Conservation (phyloP, 2,329 filamentous ascomycete genomes). For the Huntiella moniliformis region DNA sequence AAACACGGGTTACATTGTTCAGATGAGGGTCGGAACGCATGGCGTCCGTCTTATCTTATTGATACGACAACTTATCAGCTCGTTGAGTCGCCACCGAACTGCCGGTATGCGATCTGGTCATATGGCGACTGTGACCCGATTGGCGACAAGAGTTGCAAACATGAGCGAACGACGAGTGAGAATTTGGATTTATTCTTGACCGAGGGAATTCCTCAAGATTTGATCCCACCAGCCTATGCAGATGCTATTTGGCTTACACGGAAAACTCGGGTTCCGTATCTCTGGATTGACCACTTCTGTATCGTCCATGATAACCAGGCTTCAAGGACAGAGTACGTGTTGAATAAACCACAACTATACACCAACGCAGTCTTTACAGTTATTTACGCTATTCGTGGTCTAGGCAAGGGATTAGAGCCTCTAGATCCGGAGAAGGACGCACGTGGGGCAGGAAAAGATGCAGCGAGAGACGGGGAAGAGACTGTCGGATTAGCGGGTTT, state of each 20-base stretch:
- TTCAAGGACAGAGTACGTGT: conserved; percentile 22
- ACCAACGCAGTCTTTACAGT: conserved; percentile 27
- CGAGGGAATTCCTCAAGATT: no score
- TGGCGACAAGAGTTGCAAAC: no score
- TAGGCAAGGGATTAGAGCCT: conserved; percentile 20
- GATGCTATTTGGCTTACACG: conserved; percentile 27
- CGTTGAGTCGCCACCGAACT: no score
- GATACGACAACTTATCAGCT: conserved; percentile 15
- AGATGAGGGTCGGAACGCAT: conserved; percentile 16
- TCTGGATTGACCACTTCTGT: conserved; percentile 29
- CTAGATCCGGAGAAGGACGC: conserved; percentile 16
- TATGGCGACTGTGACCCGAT: no score
- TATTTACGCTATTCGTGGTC: conserved; percentile 24
- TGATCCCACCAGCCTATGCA: conserved; percentile 19
- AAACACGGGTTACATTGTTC: conserved; percentile 24
- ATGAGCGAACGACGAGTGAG: no score
- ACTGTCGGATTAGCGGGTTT: conserved; percentile 25
- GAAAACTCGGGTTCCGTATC: conserved; percentile 24
- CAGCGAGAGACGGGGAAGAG: conserved; percentile 19
- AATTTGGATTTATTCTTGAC: no score
- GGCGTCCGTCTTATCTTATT: conserved; percentile 24
- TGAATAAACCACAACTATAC: conserved; percentile 28
- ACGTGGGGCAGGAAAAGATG: conserved; percentile 22
- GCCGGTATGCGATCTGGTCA: no score
- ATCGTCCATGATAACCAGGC: conserved; percentile 26